These are phyloP conservation scores for Globisporangium yorkense DNA, from an alignment of 352 stramenopile genomes.

Conservation along the genomic window DNA sequence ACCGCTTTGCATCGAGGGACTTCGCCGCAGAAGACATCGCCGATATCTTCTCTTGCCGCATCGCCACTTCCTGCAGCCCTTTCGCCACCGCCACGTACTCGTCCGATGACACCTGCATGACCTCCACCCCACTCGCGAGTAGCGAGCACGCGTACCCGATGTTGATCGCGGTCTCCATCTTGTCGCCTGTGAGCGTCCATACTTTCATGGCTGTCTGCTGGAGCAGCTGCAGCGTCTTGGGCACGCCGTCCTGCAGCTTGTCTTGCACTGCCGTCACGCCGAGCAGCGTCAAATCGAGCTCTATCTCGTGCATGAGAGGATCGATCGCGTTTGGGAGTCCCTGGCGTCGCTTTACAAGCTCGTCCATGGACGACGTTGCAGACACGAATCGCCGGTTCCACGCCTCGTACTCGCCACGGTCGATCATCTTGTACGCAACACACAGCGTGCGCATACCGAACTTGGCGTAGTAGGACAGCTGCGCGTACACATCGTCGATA, in stretches of 20 bases:
- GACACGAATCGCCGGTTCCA: conserved; percentile 56
- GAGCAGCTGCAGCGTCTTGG: conserved; percentile 79
- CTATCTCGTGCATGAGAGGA: conserved; percentile 76
- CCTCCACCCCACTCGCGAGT: conserved; percentile 73
- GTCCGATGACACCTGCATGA: conserved; percentile 53
- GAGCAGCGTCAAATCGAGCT: conserved; percentile 69
- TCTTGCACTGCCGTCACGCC: conserved; percentile 92
- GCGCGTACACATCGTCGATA: conserved; percentile 35
- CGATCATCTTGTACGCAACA: conserved; percentile 58
- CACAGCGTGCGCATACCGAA: conserved; percentile 76
- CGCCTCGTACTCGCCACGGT: conserved; percentile 34
- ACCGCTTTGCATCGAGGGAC: conserved; percentile 1
- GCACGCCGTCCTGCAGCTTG: conserved; percentile 89
- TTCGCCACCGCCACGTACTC: conserved; percentile 54
- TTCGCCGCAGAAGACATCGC: conserved; percentile 2
- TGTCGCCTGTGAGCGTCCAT: conserved; percentile 95
- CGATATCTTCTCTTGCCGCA: conserved; percentile 17
- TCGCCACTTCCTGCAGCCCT: conserved; percentile 41
- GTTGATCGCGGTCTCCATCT: conserved; percentile 94
- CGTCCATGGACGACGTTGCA: conserved; percentile 55
- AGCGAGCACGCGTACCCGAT: conserved; percentile 91
- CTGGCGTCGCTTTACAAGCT: conserved; percentile 67
- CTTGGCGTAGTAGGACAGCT: conserved; percentile 65
- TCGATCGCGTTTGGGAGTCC: conserved; percentile 66
- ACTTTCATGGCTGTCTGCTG: conserved; percentile 90